Conservation (phyloP, 306 rosid genomes). For the Crotalaria pallida region DNA sequence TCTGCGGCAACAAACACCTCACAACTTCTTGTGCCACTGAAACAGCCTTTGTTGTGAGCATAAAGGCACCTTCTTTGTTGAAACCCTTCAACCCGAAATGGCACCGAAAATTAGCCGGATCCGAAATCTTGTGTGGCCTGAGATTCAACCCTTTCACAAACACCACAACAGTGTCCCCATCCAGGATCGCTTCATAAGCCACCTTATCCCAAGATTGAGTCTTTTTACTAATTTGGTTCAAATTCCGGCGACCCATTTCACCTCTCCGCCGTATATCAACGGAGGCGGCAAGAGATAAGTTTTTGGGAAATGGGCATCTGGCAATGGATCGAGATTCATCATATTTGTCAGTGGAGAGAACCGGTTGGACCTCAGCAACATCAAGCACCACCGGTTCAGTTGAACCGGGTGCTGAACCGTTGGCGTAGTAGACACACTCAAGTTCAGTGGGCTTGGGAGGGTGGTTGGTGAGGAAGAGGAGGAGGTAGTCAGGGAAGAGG, state of each 20-base stretch:
- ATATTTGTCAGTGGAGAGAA: conserved; percentile 48
- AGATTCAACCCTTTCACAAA: conserved; percentile 89
- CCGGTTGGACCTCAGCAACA: conserved; percentile 33
- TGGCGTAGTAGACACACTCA: conserved; percentile 58
- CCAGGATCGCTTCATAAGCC: conserved; percentile 76
- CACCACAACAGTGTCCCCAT: conserved; percentile 62
- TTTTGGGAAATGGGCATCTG: conserved; percentile 63
- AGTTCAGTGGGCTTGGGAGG: conserved; percentile 18
- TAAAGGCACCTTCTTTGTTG: conserved; percentile 23
- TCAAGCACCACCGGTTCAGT: conserved; percentile 3
- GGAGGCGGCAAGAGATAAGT: conserved; percentile 31
- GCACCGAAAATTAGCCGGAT: conserved; percentile 63
- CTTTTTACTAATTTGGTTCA: conserved; percentile 33
- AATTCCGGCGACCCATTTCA: conserved; percentile 21
- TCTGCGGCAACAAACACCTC: conserved; percentile 65
- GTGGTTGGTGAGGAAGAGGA: conserved; percentile 34
- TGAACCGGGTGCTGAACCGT: conserved; percentile 21
- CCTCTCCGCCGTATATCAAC: conserved; percentile 54
- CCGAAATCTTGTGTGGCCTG: conserved; percentile 67
- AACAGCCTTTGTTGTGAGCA: conserved; percentile 48
- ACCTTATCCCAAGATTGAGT: conserved; percentile 55
- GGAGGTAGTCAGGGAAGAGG: conserved; percentile 65
- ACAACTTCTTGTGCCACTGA: conserved; percentile 85
- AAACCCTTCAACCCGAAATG: conserved; percentile 48
- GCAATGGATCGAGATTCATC: conserved; percentile 61